Evolutionary conservation across 2,329 filamentous ascomycete species (phyloP).

Genomic region (Neonectria punicea): DNA sequence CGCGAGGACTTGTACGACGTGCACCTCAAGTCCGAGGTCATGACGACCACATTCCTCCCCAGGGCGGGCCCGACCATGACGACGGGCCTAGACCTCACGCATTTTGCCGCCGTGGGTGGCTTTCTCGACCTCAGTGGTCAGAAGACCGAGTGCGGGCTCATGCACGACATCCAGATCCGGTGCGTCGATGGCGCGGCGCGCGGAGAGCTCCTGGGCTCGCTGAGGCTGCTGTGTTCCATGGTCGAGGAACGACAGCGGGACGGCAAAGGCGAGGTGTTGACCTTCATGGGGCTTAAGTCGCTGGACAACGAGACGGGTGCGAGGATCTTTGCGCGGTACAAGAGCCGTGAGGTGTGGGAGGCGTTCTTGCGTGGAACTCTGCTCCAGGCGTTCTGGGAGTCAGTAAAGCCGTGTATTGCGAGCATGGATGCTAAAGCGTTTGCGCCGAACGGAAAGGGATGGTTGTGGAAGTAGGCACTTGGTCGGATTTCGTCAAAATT

Average conservation of each 20-base stretch:
- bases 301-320: slow-evolving; percentile 36
- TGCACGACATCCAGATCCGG: slow-evolving; percentile 36
- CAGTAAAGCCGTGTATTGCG: slow-evolving; percentile 30
- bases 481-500: slow-evolving; percentile 7
- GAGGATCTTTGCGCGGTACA: slow-evolving; percentile 38
- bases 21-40: slow-evolving; percentile 35
- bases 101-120: slow-evolving; percentile 35
- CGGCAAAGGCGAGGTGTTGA: slow-evolving; percentile 31
- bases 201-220: slow-evolving; percentile 25
- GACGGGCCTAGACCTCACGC: slow-evolving; percentile 38
- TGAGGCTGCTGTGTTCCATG: slow-evolving; percentile 29
- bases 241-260: slow-evolving; percentile 29
- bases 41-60: slow-evolving; percentile 34
- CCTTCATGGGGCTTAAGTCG: slow-evolving; percentile 35
- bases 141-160: slow-evolving; percentile 37
- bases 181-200: slow-evolving; percentile 24
- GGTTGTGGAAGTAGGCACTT: slow-evolving; percentile 38
- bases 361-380: slow-evolving; percentile 26
- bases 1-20: slow-evolving; percentile 37
- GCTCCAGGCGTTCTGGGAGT: slow-evolving; percentile 34
- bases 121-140: slow-evolving; percentile 35
- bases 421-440: slow-evolving; percentile 35
- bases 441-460: slow-evolving; percentile 38
- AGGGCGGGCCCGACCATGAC: slow-evolving; percentile 34
- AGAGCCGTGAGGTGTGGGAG: slow-evolving; percentile 36